A percentile compares a stretch with the other conserved stretches of the same genome.
These are phyloP conservation scores for Aspergillus cavernicola DNA, from an alignment of 495 filamentous ascomycete genomes.

Conservation along the genomic window DNA sequence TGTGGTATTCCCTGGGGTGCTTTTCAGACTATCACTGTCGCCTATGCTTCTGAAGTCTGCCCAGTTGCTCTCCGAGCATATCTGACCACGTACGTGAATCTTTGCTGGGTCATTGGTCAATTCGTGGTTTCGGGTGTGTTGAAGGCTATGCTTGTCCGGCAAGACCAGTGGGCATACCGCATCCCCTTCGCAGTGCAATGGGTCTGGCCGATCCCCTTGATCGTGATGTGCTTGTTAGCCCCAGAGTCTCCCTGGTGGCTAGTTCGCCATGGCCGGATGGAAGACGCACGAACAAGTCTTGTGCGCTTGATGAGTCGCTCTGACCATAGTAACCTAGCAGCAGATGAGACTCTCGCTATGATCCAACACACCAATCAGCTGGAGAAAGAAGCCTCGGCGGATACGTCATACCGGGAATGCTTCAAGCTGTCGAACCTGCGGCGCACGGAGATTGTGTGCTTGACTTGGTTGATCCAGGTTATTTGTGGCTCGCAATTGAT, in stretches of 20 bases:
- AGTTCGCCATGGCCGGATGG: slow-evolving; percentile 61
- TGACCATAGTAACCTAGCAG: slow-evolving; percentile 56
- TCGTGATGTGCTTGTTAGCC: slow-evolving; percentile 63
- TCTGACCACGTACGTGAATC: too few relatives aligned
- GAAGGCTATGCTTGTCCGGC: slow-evolving; percentile 53
- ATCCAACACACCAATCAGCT: slow-evolving; percentile 76
- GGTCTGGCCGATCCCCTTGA: slow-evolving; percentile 76
- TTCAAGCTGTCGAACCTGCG: slow-evolving; percentile 69
- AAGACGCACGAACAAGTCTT: slow-evolving; percentile 64
- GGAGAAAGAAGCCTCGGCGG: slow-evolving; percentile 62
- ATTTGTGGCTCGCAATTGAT: slow-evolving; percentile 70
- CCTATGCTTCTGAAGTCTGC: slow-evolving; percentile 50
- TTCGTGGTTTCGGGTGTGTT: slow-evolving; percentile 71
- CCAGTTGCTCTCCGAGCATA: too few relatives aligned
- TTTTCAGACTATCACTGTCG: slow-evolving; percentile 74
- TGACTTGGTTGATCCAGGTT: slow-evolving; percentile 80
- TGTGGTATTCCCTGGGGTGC: slow-evolving; percentile 78
- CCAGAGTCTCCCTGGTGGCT: slow-evolving; percentile 84
- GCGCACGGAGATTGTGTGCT: slow-evolving; percentile 72
- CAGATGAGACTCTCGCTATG: slow-evolving; percentile 75
- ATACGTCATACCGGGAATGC: slow-evolving; percentile 67
- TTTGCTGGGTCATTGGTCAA: slow-evolving; percentile 51
- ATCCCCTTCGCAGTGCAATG: slow-evolving; percentile 72
- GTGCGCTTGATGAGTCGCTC: slow-evolving; percentile 60
- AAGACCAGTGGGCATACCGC: slow-evolving; percentile 64